Evolutionary conservation across 306 rosid genomes (phyloP).

Genomic region (Canavalia gladiata): DNA sequence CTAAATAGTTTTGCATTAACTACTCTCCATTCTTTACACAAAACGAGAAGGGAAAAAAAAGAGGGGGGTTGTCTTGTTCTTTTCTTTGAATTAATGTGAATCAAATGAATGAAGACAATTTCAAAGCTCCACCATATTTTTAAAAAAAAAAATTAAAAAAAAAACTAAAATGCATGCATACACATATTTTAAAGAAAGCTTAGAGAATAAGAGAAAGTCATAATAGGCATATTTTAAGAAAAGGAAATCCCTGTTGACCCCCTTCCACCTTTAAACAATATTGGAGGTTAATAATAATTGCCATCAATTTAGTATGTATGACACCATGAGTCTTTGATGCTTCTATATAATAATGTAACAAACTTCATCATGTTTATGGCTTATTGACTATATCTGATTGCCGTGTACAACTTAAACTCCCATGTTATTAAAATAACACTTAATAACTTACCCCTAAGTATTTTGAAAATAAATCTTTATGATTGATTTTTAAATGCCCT

Average conservation of each 20-base stretch:
- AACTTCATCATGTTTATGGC: conserved; percentile 11
- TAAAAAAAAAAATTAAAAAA: neutral
- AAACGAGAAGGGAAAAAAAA: neutral
- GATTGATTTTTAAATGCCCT: conserved; percentile 8
- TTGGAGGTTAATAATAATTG: conserved; percentile 1
- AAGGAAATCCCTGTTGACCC: conserved; percentile 43
- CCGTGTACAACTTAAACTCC: conserved; percentile 45
- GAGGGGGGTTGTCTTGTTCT: neutral
- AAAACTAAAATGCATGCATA: conserved; percentile 40
- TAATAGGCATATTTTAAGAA: conserved; percentile 30
- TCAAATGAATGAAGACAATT: conserved; percentile 33
- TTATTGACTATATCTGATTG: conserved; percentile 35
- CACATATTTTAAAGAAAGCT: conserved; percentile 43
- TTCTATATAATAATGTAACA: conserved; percentile 26
- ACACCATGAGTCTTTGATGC: conserved; percentile 40
- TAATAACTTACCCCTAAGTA: neutral
- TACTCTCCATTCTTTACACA: neutral
- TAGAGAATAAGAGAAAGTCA: conserved; percentile 36
- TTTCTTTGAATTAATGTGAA: conserved; percentile 33
- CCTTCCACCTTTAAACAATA: conserved; percentile 25
- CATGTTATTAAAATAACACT: neutral
- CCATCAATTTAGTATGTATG: conserved; percentile 29
- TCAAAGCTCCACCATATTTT: conserved; percentile 34
- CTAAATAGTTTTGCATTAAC: conserved; percentile 15
- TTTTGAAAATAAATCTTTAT: conserved; percentile 32